phyloP scores from a whole-genome alignment of 305 asterid genomes.

The Plantago lanceolata region DNA sequence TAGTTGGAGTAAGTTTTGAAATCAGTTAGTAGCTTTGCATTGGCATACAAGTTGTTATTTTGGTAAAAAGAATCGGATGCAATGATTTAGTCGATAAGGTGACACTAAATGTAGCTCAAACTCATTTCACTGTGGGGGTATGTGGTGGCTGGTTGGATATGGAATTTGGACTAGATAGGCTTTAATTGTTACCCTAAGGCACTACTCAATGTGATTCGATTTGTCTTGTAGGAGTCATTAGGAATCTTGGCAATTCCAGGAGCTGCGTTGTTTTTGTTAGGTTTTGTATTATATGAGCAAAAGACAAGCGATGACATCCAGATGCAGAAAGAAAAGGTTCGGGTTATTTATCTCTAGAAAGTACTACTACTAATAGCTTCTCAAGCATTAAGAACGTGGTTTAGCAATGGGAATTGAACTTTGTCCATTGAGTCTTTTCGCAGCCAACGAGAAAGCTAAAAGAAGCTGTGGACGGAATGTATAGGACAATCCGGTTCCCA shows the following conservation, averaged over 20 bases:
- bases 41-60: too few relatives aligned
- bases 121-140: too few relatives aligned
- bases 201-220: too few relatives aligned
- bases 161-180: too few relatives aligned
- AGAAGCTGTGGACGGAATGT: constrained; percentile 42
- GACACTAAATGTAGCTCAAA: not conserved
- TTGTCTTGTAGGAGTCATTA: constrained; percentile 34
- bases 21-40: too few relatives aligned
- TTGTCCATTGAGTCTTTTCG: constrained; percentile 15
- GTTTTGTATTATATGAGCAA: constrained; percentile 48
- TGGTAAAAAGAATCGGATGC: not conserved
- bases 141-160: too few relatives aligned
- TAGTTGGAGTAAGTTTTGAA: too few relatives aligned
- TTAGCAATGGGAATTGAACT: not conserved
- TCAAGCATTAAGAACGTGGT: not conserved
- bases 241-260: constrained; percentile 51
- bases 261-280: constrained; percentile 36
- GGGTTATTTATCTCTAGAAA: not conserved
- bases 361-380: not conserved
- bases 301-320: constrained; percentile 29
- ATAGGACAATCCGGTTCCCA: constrained; percentile 38
- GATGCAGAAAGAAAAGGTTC: constrained; percentile 30
- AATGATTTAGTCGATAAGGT: not conserved
- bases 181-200: not conserved
- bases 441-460: constrained; percentile 27